Percentiles rank a stretch among this genome's conserved stretches.
Conservation (phyloP, 768 basidiomycete species). For the Melanogaster broomeanus region DNA sequence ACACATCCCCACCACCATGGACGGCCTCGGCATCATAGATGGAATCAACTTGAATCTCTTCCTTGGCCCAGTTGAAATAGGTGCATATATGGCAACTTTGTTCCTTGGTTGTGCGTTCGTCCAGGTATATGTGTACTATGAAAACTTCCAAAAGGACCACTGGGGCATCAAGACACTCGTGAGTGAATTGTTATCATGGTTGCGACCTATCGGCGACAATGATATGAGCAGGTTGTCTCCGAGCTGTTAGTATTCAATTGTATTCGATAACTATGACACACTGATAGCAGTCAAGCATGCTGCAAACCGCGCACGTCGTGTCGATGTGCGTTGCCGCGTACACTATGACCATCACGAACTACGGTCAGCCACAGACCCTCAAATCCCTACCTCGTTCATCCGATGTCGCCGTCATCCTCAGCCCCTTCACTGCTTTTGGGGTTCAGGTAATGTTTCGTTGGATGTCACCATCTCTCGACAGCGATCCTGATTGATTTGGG, state of each 20-base stretch:
- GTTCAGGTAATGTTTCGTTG: neutral
- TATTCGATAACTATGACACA: neutral
- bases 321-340: neutral
- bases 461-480: neutral
- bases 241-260: neutral
- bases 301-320: neutral
- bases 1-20: too few relatives aligned
- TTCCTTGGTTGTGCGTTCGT: slow-evolving; percentile 2
- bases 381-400: neutral
- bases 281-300: neutral
- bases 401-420: neutral
- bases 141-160: slow-evolving; percentile 1
- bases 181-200: neutral
- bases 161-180: neutral
- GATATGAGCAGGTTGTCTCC: neutral
- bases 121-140: slow-evolving; percentile 3
- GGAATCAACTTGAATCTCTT: neutral
- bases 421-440: neutral
- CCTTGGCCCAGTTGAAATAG: neutral
- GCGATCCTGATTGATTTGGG: neutral
- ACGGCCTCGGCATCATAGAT: too few relatives aligned
- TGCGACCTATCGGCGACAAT: neutral
- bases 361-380: neutral
- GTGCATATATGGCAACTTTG: neutral
- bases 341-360: neutral